These are phyloP conservation scores for Erythrophleum fordii DNA, from an alignment of 306 rosid genomes.

Conservation along the genomic window DNA sequence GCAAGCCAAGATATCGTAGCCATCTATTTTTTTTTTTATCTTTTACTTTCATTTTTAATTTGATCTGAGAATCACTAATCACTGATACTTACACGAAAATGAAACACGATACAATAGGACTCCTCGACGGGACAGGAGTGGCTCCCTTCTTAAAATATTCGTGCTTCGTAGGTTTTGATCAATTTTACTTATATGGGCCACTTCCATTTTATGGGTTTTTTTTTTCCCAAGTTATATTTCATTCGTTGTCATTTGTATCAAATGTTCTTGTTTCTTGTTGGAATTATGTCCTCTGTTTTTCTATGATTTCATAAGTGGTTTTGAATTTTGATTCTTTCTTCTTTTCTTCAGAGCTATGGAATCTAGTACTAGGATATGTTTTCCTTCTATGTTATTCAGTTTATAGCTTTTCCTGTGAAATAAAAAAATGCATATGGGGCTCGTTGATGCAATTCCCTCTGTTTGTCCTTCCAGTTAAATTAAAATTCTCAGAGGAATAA, in stretches of 20 bases:
- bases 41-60: not conserved
- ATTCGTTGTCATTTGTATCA: not conserved
- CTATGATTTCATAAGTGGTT: not conserved
- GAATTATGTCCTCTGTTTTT: not conserved
- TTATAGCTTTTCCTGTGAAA: not conserved
- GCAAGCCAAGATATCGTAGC: slow-evolving; percentile 81
- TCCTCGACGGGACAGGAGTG: too few species aligned
- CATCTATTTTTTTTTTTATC: not conserved
- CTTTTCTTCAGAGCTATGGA: not conserved
- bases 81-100: not conserved
- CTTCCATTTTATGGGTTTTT: not conserved
- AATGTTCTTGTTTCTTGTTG: not conserved
- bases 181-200: too few species aligned
- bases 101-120: not conserved
- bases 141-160: too few species aligned
- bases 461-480: not conserved
- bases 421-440: not conserved
- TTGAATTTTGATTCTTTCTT: not conserved
- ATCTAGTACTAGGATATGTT: not conserved
- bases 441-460: not conserved
- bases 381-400: not conserved
- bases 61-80: not conserved
- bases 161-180: too few species aligned
- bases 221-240: too few species aligned
- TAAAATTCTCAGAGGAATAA: not conserved